Evolutionary conservation across 2,329 filamentous ascomycete genomes (phyloP).

Genomic region (Penicillium corylophilum): DNA sequence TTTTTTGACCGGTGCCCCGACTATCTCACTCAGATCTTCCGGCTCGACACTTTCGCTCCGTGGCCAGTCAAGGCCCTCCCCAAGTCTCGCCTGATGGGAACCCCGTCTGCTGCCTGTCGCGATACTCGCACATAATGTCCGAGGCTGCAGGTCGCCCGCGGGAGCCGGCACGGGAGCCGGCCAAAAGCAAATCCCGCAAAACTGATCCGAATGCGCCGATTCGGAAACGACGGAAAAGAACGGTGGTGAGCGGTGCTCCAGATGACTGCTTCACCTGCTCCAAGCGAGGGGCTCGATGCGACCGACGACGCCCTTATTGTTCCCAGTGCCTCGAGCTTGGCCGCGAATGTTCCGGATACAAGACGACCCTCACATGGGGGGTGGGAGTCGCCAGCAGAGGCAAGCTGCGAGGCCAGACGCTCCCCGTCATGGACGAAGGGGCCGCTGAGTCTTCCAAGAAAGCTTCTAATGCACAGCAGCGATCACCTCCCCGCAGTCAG

Average conservation of each 20-base stretch:
- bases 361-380: slow-evolving; percentile 94
- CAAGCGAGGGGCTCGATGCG: slow-evolving; percentile 80
- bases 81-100: slow-evolving; percentile 14
- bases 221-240: slow-evolving; percentile 78
- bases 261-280: slow-evolving; percentile 95
- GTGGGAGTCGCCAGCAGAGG: slow-evolving; percentile 93
- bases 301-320: slow-evolving; percentile 89
- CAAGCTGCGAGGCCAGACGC: slow-evolving; percentile 84
- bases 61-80: not conserved
- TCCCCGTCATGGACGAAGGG: slow-evolving; percentile 55
- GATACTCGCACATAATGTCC: slow-evolving; percentile 15
- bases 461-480: slow-evolving; percentile 9
- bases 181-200: slow-evolving; percentile 28
- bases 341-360: slow-evolving; percentile 93
- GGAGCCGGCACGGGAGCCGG: slow-evolving; percentile 15
- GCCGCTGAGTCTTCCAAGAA: slow-evolving; percentile 21
- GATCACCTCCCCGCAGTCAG: slow-evolving; percentile 7
- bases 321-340: slow-evolving; percentile 89
- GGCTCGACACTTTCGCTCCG: not conserved
- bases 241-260: slow-evolving; percentile 80
- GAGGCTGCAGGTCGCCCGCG: slow-evolving; percentile 16
- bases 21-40: slow-evolving; percentile 3
- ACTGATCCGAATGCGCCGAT: slow-evolving; percentile 29
- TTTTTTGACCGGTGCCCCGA: not conserved
- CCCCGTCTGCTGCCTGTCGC: slow-evolving; percentile 9